Evolutionary conservation across 164 flowering plant genomes (phyloP), one percentile per base, ranked within the genome.

Genomic region (Macadamia tetraphylla): DNA sequence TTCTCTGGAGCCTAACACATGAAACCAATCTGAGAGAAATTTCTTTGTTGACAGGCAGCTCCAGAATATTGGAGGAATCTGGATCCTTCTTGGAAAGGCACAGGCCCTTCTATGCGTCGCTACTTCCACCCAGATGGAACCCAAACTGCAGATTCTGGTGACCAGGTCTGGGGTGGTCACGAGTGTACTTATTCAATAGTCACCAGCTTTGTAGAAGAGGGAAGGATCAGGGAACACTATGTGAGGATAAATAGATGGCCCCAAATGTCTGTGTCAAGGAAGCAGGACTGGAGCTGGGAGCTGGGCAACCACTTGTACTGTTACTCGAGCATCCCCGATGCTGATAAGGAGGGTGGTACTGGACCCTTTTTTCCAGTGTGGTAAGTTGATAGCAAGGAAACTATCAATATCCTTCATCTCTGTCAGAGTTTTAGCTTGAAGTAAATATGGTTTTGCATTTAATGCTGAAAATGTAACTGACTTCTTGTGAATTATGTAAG

Each of bases 181-280:
- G 94, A 89, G 64, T 76, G 89, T 65, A 74, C 77, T 52, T 92
- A 78, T 68, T 82, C 81, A 0, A 76, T 84, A 7, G 89, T 89
- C 12, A 89, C 97, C 10, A 81, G 89, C 66, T 64, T 88, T 32
- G 67, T 84, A 44, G 86, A 68, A 35, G 87, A 78, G 13, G 88
- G 85, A 61, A 81, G 64, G 49, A 87, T 92, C 62, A 77, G 95
- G 77, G 79, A 81, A 59, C 91, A 89, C 68, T 92, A 92, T 68
- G 94, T 92, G 23, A 76, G 97, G 74, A 87, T 92, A 57, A 89
- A 89, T 79, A 78, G 95, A 52, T 87, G 95, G 92, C 94, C 89
- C 1, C 76, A 46, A 6, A 64, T 92, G 84, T 55, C 42, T 2
- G 82, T 92, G 53, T 66, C 68, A 9, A 81, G 96, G 75, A 89